Conservation (phyloP, 352 stramenopile species). For the Aphanomyces euteiches region DNA sequence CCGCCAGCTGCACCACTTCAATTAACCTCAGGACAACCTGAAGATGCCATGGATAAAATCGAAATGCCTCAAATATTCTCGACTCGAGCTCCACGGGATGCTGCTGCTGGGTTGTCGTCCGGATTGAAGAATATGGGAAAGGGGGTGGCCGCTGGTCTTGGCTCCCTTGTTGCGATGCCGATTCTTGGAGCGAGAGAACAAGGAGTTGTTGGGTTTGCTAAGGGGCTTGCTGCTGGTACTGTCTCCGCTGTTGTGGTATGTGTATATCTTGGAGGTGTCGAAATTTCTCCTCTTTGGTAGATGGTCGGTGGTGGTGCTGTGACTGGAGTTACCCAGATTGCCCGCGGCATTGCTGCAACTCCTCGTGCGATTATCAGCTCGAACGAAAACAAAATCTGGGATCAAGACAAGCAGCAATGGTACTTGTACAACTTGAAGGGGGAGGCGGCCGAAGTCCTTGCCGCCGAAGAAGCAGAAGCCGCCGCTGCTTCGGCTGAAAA, state of each 20-base stretch:
- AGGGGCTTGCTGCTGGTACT: constrained; percentile 35
- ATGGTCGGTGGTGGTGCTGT: constrained; percentile 32
- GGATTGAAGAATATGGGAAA: constrained; percentile 69
- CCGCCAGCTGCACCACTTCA: constrained; percentile 17
- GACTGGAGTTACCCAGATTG: constrained; percentile 33
- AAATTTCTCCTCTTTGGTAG: background rate
- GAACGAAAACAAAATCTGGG: constrained; percentile 66
- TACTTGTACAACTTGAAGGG: constrained; percentile 48
- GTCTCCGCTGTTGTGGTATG: constrained; percentile 28
- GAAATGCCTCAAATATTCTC: constrained; percentile 49
- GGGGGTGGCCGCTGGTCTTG: constrained; percentile 55
- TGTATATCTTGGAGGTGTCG: background rate
- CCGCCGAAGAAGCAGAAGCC: constrained; percentile 30
- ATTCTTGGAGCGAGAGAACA: constrained; percentile 62
- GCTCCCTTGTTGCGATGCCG: constrained; percentile 58
- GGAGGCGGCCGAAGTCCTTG: constrained; percentile 37
- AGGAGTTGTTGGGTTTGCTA: constrained; percentile 57
- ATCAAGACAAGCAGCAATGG: constrained; percentile 53
- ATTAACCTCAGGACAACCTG: constrained; percentile 10
- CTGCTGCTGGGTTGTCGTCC: constrained; percentile 56
- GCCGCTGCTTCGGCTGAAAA: constrained; percentile 36
- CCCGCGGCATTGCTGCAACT: constrained; percentile 31
- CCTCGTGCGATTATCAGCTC: constrained; percentile 29
- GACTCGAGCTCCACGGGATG: constrained; percentile 64
- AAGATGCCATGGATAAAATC: constrained; percentile 8